Conservation (phyloP, 768 basidiomycete species). For the Xerocomellus amylosporus region DNA sequence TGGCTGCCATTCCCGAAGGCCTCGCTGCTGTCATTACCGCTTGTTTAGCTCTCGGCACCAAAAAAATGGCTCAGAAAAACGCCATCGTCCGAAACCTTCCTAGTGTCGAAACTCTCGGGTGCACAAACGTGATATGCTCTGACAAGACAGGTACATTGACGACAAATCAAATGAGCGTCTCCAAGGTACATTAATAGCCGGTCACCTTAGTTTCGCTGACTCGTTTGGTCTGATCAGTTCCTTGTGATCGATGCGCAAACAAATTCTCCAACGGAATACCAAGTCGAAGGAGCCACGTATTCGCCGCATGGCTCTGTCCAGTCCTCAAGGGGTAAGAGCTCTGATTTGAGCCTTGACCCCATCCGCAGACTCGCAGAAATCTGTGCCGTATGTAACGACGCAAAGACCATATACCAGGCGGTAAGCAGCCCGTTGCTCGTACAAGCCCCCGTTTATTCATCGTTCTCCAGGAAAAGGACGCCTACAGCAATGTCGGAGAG, state of each 20-base stretch:
- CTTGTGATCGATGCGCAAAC: conserved; percentile 59
- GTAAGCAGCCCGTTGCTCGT: conserved; percentile 41
- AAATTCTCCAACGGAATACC: conserved; percentile 58
- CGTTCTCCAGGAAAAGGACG: conserved; percentile 62
- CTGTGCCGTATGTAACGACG: conserved; percentile 90
- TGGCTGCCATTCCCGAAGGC: conserved; percentile 97
- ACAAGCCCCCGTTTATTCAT: background rate
- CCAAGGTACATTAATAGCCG: conserved; percentile 48
- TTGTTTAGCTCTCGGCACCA: conserved; percentile 92
- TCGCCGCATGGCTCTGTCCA: conserved; percentile 77
- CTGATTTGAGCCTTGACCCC: conserved; percentile 63
- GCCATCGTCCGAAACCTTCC: conserved; percentile 96
- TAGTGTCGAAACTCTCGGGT: conserved; percentile 94
- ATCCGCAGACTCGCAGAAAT: conserved; percentile 89
- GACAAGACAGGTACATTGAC: conserved; percentile 98
- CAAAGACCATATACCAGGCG: conserved; percentile 80
- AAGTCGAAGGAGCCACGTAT: conserved; percentile 90
- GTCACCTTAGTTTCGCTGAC: conserved; percentile 6
- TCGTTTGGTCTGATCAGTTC: conserved; percentile 51
- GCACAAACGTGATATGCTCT: conserved; percentile 97
- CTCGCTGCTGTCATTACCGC: conserved; percentile 98
- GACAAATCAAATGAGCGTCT: conserved; percentile 97
- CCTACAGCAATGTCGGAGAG: conserved; percentile 86
- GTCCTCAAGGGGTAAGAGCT: conserved; percentile 59
- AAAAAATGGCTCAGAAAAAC: conserved; percentile 99